Evolutionary conservation across 2,329 filamentous ascomycete genomes (phyloP), one percentile per base, ranked within the genome.

Genomic region (Trichoderma sp.): DNA sequence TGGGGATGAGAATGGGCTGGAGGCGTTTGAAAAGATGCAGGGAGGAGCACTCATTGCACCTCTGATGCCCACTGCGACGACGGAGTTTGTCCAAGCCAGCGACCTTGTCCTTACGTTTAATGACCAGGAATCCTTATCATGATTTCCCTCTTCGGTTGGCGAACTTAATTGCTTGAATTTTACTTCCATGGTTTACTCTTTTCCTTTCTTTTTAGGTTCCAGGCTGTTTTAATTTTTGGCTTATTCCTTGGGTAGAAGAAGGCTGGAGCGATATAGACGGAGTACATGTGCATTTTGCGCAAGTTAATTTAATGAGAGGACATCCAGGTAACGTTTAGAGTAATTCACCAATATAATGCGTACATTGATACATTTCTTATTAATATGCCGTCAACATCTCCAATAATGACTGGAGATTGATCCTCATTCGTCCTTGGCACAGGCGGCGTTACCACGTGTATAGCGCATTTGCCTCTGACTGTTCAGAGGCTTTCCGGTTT

Each of bases 401-500:
- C 34, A 36, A 15, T 36, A 36, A 11, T 47, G n/a, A 47, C 7
- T 20, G n/a, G 43, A 50, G n/a, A 12, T 8, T 1, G 9, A 20
- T 20, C n/a, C 17, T 12, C 8, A 53, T 53, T 53, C 20, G 47
- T 53, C n/a, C 47, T 53, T 53, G 20, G 47, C 47, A 53, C 5
- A 20, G 17, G n/a, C 43, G 43, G 43, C 43, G 11, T 23, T 13
- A 13, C n/a, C 47, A 53, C 30, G 20, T 57, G 20, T 30, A 23
- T 32, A 39, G 65, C 65, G 55, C 32, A 28, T 59, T 32, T 39
- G 64, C 53, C 23, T 66, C 32, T 66, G 63, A 43, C 64, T 67
- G 32, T 57, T 50, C 62, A 50, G 26, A 43, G 15, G n/a, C 50
- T 43, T 50, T 68, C 66, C 66, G 66, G 66, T 68, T 61, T 68